phyloP scores from a whole-genome alignment of 202 grass and related monocot genomes.

The Saccharum hybrid region DNA sequence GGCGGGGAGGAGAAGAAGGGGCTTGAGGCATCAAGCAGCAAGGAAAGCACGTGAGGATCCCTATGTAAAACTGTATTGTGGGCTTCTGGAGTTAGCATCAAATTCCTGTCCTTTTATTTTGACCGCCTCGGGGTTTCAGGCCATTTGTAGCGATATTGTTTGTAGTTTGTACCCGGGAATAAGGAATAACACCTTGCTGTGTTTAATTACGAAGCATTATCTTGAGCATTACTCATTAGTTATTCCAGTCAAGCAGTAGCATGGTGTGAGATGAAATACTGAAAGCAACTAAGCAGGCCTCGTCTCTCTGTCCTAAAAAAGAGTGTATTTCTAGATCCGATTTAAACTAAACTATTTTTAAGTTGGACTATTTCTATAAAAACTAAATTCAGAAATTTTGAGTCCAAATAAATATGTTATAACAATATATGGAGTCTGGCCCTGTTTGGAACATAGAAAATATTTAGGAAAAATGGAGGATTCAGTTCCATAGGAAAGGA shows the following conservation, averaged over 20 bases:
- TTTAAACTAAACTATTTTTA: no score
- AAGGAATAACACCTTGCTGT: neutral
- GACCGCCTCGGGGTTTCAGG: slow-evolving; percentile 11
- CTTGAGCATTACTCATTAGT: neutral
- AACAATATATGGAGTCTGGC: no score
- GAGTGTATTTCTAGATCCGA: neutral
- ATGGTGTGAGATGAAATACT: neutral
- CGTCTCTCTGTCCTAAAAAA: no score
- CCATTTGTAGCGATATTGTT: slow-evolving; percentile 23
- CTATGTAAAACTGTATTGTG: slow-evolving; percentile 43
- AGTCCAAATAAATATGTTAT: no score
- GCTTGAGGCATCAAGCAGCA: slow-evolving; percentile 61
- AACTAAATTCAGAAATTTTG: no score
- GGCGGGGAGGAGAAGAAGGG: slow-evolving; percentile 52
- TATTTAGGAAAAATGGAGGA: no score
- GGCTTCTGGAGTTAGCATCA: slow-evolving; percentile 14
- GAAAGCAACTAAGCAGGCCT: no score
- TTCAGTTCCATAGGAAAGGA: no score
- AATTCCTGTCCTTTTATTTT: slow-evolving; percentile 25
- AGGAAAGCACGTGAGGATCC: slow-evolving; percentile 56
- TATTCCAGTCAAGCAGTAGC: neutral
- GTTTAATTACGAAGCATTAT: slow-evolving; percentile 13
- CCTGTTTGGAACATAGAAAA: no score
- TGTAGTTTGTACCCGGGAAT: neutral
- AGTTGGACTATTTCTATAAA: no score